phyloP scores from a whole-genome alignment of 345 rosid species.

The Kernera saxatilis region DNA sequence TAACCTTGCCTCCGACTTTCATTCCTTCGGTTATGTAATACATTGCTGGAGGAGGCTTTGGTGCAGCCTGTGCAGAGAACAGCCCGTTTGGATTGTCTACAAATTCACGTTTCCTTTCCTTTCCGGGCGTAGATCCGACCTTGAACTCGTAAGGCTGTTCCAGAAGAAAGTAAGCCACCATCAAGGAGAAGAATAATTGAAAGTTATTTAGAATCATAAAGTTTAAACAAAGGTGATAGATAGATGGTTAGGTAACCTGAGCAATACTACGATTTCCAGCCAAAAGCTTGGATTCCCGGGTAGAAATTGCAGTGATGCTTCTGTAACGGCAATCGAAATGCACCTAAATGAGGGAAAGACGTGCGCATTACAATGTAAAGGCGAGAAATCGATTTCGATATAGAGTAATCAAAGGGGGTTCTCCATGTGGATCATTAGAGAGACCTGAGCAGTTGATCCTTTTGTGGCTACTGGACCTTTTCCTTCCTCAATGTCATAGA shows the following conservation, averaged over 20 bases:
- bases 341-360: slow-evolving; percentile 38
- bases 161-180: not conserved
- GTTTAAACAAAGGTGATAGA: not conserved
- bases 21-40: slow-evolving; percentile 70
- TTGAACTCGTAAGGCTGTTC: slow-evolving; percentile 78
- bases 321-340: slow-evolving; percentile 80
- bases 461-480: slow-evolving; percentile 71
- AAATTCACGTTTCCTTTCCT: slow-evolving; percentile 77
- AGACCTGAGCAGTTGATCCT: slow-evolving; percentile 76
- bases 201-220: not conserved
- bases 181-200: not conserved
- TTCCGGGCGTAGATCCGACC: slow-evolving; percentile 82
- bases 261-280: slow-evolving; percentile 88
- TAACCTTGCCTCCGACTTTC: slow-evolving; percentile 91
- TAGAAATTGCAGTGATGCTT: slow-evolving; percentile 72
- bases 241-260: slow-evolving; percentile 42
- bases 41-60: slow-evolving; percentile 96
- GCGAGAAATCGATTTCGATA: not conserved
- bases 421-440: not conserved
- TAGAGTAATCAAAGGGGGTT: not conserved
- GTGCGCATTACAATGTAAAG: not conserved
- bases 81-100: slow-evolving; percentile 93
- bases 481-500: slow-evolving; percentile 75
- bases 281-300: slow-evolving; percentile 84
- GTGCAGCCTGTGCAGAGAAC: slow-evolving; percentile 93